These are phyloP conservation scores for Nemophila menziesii DNA, from an alignment of 257 asterid species.

Conservation along the genomic window DNA sequence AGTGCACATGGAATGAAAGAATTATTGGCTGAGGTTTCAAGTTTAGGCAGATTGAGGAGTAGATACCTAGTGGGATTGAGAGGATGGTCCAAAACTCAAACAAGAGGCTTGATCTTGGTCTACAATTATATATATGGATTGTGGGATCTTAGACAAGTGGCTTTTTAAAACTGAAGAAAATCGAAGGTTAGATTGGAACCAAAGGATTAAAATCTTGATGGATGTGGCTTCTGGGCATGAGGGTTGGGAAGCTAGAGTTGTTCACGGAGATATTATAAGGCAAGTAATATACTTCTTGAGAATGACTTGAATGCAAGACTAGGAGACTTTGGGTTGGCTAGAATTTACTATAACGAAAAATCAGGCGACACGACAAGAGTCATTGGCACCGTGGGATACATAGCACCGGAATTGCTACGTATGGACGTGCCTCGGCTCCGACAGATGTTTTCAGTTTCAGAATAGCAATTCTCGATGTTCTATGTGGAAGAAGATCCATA, in stretches of 20 bases:
- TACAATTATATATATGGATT: conserved; percentile 73
- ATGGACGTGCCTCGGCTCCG: conserved; percentile 48
- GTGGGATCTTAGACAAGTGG: conserved; percentile 53
- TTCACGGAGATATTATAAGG: conserved; percentile 64
- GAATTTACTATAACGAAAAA: conserved; percentile 51
- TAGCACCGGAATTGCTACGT: conserved; percentile 49
- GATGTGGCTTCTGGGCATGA: conserved; percentile 63
- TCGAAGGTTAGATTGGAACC: conserved; percentile 25
- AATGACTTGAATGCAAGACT: conserved; percentile 51
- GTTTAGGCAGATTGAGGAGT: conserved; percentile 64
- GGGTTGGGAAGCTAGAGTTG: conserved; percentile 60
- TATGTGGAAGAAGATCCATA: conserved; percentile 47
- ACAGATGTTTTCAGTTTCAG: conserved; percentile 49
- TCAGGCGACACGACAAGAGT: conserved; percentile 51
- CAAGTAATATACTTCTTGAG: conserved; percentile 63
- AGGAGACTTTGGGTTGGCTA: conserved; percentile 66
- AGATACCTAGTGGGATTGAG: conserved; percentile 49
- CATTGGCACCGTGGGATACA: conserved; percentile 60
- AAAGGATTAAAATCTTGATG: conserved; percentile 41
- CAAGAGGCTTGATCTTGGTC: conserved; percentile 42
- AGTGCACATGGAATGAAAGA: conserved; percentile 40
- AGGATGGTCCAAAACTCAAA: conserved; percentile 76
- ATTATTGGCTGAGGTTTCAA: conserved; percentile 57
- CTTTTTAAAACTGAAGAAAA: conserved; percentile 25
- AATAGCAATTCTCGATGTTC: conserved; percentile 42